A percentile compares a stretch with the other conserved stretches of the same genome.
Evolutionary conservation across 306 rosid species (phyloP).

Genomic region (Pyrus communis): DNA sequence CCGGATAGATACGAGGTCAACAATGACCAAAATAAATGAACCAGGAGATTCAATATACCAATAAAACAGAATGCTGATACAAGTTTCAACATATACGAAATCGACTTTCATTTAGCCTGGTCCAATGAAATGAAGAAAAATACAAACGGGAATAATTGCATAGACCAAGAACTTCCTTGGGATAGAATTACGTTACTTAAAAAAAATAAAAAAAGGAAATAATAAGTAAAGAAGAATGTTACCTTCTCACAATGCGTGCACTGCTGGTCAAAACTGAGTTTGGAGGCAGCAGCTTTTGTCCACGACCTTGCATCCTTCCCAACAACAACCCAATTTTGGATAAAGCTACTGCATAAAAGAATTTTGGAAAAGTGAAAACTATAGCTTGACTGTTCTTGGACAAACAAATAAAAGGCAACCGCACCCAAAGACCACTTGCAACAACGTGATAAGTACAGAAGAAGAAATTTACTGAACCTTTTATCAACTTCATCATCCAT

Average conservation of each 20-base stretch:
- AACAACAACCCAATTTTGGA: slow-evolving; percentile 70
- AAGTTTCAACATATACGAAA: not conserved
- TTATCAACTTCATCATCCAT: slow-evolving; percentile 56
- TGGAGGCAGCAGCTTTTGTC: slow-evolving; percentile 63
- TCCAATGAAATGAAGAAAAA: not conserved
- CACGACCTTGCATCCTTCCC: slow-evolving; percentile 69
- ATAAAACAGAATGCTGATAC: not conserved
- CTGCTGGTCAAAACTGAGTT: slow-evolving; percentile 69
- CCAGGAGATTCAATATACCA: not conserved
- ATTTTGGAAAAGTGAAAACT: slow-evolving; percentile 19
- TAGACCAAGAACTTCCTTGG: not conserved
- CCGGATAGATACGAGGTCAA: not conserved
- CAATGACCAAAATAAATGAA: not conserved
- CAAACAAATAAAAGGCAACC: not conserved
- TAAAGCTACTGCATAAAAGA: slow-evolving; percentile 41
- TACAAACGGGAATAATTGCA: not conserved
- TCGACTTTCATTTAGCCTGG: not conserved
- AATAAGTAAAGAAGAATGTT: not conserved
- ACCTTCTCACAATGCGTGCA: slow-evolving; percentile 96
- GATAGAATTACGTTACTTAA: not conserved
- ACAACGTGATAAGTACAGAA: slow-evolving; percentile 5
- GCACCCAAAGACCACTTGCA: slow-evolving; percentile 2
- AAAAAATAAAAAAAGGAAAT: not conserved
- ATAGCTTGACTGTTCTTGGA: not conserved
- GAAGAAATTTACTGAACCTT: slow-evolving; percentile 32